Conservation (phyloP, 192 early-diverging fungal species). For the Dispira simplex region DNA sequence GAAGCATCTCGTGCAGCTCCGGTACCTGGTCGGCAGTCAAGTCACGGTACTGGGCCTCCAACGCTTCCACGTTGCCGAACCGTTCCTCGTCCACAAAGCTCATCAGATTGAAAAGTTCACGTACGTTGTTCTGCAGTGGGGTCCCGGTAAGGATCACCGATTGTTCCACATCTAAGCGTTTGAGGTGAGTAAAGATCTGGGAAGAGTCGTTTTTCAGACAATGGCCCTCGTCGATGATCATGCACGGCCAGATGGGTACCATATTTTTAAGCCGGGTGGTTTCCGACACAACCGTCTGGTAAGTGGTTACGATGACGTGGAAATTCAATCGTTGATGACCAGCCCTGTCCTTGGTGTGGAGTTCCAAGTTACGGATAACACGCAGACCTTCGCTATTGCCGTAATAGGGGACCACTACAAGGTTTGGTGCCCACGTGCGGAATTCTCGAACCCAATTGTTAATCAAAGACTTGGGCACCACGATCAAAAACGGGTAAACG, state of each 20-base stretch:
- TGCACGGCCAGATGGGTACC: slow-evolving; percentile 34
- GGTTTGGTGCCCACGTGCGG: slow-evolving; percentile 52
- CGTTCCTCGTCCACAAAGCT: slow-evolving; percentile 61
- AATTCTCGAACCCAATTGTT: slow-evolving; percentile 66
- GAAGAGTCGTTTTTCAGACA: slow-evolving; percentile 56
- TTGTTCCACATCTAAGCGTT: slow-evolving; percentile 34
- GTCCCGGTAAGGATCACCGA: slow-evolving; percentile 72
- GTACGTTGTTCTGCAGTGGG: slow-evolving; percentile 73
- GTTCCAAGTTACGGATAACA: slow-evolving; percentile 36
- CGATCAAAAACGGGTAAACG: slow-evolving; percentile 52
- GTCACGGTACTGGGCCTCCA: slow-evolving; percentile 36
- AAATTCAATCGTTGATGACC: slow-evolving; percentile 30
- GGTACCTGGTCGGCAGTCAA: slow-evolving; percentile 34
- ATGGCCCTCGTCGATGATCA: slow-evolving; percentile 66
- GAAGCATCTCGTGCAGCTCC: slow-evolving; percentile 46
- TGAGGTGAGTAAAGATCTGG: slow-evolving; percentile 37
- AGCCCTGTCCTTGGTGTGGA: not conserved
- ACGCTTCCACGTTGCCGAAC: slow-evolving; percentile 36
- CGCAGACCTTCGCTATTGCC: slow-evolving; percentile 27
- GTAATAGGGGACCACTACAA: slow-evolving; percentile 48
- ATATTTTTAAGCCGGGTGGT: slow-evolving; percentile 26
- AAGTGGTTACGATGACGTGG: slow-evolving; percentile 53
- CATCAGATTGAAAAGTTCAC: slow-evolving; percentile 70
- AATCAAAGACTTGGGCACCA: slow-evolving; percentile 66
- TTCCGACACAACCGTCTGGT: slow-evolving; percentile 36